Evolutionary conservation across 106 monocot genomes (phyloP), one percentile per base, ranked within the genome.

Genomic region (Dioscorea dumetorum): DNA sequence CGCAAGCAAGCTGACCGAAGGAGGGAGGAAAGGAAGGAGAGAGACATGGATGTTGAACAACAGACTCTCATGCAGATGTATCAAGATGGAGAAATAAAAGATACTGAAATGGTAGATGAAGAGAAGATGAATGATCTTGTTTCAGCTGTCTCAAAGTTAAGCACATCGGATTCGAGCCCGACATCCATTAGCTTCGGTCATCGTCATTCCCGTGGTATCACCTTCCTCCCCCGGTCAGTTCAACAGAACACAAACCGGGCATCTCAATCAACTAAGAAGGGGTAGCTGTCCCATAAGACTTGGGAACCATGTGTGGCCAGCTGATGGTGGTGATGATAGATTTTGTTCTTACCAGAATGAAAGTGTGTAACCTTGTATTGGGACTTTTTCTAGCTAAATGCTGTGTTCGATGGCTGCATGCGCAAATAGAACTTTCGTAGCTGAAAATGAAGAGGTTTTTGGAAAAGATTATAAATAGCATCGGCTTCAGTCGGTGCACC

Each of bases 111-210:
- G 85, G 78, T 84, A 68, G 80, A 79, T 8, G 95, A 80, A 59
- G 73, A 74, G 54, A 81, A 80, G 57, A 64, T 97, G 58, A 75
- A 89, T 49, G 71, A 82, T 63, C 91, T 99, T n/a, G 72, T 78
- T 13, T 92, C 80, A 5, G 82, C 82, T n/a, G 86, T 99, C 5
- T 89, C 84, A 4, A 99, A 71, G 72, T 77, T 99, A 22, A 87
- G 72, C 60, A 89, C 91, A 4, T 83, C 89, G 0, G 87, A 90
- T 32, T 74, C 83, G 32, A 68, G 84, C 7, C 97, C 87, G 12
- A 54, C 83, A 21, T 74, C 57, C 22, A 61, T 99, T 13, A 89
- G 77, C 67, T 99, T 92, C 68, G 89, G 97, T 8, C 91, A 75
- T 33, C 84, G 87, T 2, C 80, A 78, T 68, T 23, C 70, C 2